These are phyloP conservation scores for Hypoxylon trugodes DNA, from an alignment of 495 filamentous ascomycete species.

Conservation along the genomic window DNA sequence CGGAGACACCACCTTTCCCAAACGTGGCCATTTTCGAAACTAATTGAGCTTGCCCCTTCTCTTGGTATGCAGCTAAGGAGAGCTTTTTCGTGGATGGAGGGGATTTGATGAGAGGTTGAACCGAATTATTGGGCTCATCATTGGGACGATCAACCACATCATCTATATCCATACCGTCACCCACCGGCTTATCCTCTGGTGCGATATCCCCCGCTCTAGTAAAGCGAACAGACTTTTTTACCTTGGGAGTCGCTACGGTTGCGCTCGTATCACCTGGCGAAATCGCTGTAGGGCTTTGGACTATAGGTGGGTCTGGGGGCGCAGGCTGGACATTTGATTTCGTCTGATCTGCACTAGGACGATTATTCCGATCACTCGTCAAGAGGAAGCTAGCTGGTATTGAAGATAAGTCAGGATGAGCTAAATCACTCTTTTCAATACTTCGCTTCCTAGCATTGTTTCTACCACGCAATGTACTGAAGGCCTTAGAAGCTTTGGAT, in stretches of 20 bases:
- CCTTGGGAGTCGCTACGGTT: constrained; percentile 17
- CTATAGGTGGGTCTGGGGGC: not conserved
- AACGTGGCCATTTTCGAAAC: constrained; percentile 43
- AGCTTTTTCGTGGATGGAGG: constrained; percentile 5
- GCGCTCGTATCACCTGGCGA: constrained; percentile 7
- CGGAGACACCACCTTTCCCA: constrained; percentile 28
- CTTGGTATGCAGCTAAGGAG: constrained; percentile 37
- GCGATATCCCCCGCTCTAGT: constrained; percentile 35
- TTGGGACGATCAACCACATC: not conserved
- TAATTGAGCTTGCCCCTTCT: constrained; percentile 33
- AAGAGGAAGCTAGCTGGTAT: constrained; percentile 40
- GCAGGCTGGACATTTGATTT: constrained; percentile 4
- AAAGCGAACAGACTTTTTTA: constrained; percentile 54
- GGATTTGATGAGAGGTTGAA: not conserved
- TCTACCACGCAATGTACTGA: constrained; percentile 34
- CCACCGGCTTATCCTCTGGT: constrained; percentile 17
- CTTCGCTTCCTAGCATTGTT: constrained; percentile 43
- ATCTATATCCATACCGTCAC: constrained; percentile 1
- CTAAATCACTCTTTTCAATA: constrained; percentile 34
- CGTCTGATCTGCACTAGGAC: constrained; percentile 8
- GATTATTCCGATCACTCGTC: constrained; percentile 13
- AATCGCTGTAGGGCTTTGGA: constrained; percentile 26
- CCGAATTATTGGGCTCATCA: not conserved
- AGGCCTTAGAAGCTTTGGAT: constrained; percentile 44
- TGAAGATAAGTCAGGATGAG: constrained; percentile 26